Conservation (phyloP, 805 yeast genomes). For the Zygotorulaspora florentina region DNA sequence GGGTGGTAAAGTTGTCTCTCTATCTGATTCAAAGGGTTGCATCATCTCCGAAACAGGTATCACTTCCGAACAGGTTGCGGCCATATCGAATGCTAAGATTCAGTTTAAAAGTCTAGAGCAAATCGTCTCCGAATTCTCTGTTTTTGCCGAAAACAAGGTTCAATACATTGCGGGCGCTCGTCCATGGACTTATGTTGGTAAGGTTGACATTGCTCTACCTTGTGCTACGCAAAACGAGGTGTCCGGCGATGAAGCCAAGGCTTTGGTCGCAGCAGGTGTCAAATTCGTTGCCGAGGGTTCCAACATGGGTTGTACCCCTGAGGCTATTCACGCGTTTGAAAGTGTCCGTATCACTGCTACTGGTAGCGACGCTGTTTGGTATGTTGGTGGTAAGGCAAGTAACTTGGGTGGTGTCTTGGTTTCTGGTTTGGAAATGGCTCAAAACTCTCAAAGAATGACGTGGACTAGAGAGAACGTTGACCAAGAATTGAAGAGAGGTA, state of each 20-base stretch:
- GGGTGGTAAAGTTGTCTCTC: conserved; percentile 91
- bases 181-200: conserved; percentile 92
- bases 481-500: conserved; percentile 81
- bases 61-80: conserved; percentile 73
- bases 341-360: conserved; percentile 55
- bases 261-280: conserved; percentile 86
- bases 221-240: conserved; percentile 99
- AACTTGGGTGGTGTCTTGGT: conserved; percentile 99
- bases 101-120: conserved; percentile 72
- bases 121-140: conserved; percentile 53
- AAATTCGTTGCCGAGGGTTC: conserved; percentile 98
- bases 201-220: conserved; percentile 94
- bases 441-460: conserved; percentile 88
- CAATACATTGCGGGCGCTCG: conserved; percentile 90
- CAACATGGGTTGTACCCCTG: conserved; percentile 98
- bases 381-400: conserved; percentile 99
- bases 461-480: conserved; percentile 96
- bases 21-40: conserved; percentile 93
- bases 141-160: conserved; percentile 56
- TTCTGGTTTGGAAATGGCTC: conserved; percentile 98
- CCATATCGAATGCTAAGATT: conserved; percentile 72
- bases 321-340: conserved; percentile 93
- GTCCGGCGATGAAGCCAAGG: conserved; percentile 93
- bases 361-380: conserved; percentile 68
- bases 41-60: conserved; percentile 77